Evolutionary conservation across 2,329 filamentous ascomycete genomes (phyloP).

Genomic region (Aureobasidium sp.): DNA sequence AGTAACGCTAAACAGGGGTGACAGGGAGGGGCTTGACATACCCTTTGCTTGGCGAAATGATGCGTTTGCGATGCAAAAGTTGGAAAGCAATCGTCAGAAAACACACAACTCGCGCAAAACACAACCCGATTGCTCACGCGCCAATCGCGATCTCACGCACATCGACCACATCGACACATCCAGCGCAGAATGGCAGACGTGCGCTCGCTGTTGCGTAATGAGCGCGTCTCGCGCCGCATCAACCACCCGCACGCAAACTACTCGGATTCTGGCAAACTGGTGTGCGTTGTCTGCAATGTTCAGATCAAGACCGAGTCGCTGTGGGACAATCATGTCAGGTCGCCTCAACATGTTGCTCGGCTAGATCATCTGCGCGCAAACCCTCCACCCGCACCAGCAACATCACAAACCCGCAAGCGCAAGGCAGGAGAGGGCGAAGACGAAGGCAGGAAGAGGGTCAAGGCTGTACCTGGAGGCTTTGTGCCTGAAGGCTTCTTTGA

Average conservation of each 20-base stretch:
- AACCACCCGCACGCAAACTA: slow-evolving; percentile 63
- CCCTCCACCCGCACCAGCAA: slow-evolving; percentile 17
- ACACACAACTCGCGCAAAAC: not conserved
- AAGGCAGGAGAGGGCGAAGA: slow-evolving; percentile 36
- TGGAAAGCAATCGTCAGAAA: slow-evolving; percentile 3
- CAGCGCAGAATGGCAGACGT: slow-evolving; percentile 62
- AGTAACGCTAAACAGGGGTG: not conserved
- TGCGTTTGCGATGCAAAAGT: slow-evolving; percentile 11
- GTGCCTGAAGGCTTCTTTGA: slow-evolving; percentile 15
- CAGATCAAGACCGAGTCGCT: slow-evolving; percentile 58
- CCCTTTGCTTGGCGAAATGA: slow-evolving; percentile 5
- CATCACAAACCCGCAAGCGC: slow-evolving; percentile 43
- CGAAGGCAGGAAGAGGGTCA: slow-evolving; percentile 17
- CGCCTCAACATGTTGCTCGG: slow-evolving; percentile 39
- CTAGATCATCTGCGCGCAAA: slow-evolving; percentile 28
- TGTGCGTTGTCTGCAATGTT: slow-evolving; percentile 61
- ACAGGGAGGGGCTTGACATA: not conserved
- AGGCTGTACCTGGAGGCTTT: slow-evolving; percentile 14
- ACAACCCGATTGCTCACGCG: not conserved
- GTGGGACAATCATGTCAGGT: slow-evolving; percentile 59
- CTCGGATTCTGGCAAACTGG: slow-evolving; percentile 59
- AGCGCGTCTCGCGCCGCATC: slow-evolving; percentile 67
- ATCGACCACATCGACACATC: not conserved
- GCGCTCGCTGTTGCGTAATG: slow-evolving; percentile 69
- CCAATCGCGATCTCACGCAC: not conserved